phyloP scores from a whole-genome alignment of 2,329 filamentous ascomycete species.

The Bipolaris gigantea region DNA sequence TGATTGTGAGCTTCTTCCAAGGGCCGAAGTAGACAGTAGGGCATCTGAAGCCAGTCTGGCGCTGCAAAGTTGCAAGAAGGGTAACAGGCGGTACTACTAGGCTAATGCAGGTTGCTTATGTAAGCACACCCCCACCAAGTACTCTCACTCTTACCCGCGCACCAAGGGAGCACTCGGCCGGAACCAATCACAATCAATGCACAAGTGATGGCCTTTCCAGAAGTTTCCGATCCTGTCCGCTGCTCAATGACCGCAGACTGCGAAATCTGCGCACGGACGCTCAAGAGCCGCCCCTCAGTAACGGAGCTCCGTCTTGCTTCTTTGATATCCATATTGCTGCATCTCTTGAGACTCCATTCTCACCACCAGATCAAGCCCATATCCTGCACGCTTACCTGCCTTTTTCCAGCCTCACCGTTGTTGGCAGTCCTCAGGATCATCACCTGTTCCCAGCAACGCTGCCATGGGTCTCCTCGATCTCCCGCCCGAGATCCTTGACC shows the following conservation, averaged over 20 bases:
- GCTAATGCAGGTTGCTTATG: not conserved
- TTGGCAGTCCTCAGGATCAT: not conserved
- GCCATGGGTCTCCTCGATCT: slow-evolving; percentile 38
- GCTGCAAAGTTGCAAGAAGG: not conserved
- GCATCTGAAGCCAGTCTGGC: not conserved
- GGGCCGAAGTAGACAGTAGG: not conserved
- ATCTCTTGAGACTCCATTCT: not conserved
- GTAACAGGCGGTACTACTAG: not conserved
- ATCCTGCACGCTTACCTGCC: not conserved
- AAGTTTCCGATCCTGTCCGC: not conserved
- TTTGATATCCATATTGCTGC: not conserved
- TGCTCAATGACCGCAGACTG: not conserved
- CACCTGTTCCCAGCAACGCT: not conserved
- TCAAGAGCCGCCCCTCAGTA: not conserved
- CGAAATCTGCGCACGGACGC: not conserved
- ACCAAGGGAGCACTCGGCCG: not conserved
- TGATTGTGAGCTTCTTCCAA: not conserved
- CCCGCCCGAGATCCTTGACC: slow-evolving; percentile 38
- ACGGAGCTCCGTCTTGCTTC: not conserved
- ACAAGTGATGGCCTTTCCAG: not conserved
- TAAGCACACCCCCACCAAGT: not conserved
- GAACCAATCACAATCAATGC: not conserved
- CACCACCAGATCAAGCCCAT: not conserved
- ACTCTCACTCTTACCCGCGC: not conserved
- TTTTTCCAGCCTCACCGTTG: not conserved